Conservation (phyloP, 495 filamentous ascomycete species). For the Xylaria acuta region DNA sequence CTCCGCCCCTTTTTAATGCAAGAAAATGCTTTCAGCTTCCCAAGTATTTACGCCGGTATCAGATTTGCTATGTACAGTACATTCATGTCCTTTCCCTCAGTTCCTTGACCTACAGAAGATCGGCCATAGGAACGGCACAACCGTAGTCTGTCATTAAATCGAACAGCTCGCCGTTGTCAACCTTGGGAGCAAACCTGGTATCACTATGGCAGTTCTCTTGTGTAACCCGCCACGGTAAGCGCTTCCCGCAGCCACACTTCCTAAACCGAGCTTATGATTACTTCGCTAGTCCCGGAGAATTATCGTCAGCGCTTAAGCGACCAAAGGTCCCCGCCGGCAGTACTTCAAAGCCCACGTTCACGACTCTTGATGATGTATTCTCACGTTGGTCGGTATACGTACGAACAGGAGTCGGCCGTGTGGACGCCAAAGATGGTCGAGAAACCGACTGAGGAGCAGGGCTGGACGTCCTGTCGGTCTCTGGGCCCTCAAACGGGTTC, state of each 20-base stretch:
- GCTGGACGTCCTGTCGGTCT: conserved; percentile 11
- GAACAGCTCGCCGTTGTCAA: neutral
- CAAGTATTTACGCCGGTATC: conserved; percentile 3
- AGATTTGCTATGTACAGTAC: conserved; percentile 17
- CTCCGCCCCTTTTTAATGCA: neutral
- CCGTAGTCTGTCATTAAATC: neutral
- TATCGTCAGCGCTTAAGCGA: conserved; percentile 26
- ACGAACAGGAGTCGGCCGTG: conserved; percentile 36
- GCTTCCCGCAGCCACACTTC: neutral
- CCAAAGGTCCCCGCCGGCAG: conserved; percentile 62
- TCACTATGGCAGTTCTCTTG: neutral
- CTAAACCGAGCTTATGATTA: neutral
- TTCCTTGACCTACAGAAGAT: neutral
- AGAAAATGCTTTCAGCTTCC: neutral
- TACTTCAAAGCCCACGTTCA: conserved; percentile 69
- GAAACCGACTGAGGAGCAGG: conserved; percentile 21
- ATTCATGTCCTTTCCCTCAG: neutral
- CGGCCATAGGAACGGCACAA: neutral
- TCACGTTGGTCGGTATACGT: conserved; percentile 53
- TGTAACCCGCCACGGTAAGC: neutral
- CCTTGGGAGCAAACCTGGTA: neutral
- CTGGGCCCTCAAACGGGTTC: conserved; percentile 30
- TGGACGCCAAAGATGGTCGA: conserved; percentile 35
- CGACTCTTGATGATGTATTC: conserved; percentile 55
- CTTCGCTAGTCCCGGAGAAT: conserved; percentile 18